These are phyloP conservation scores for Hortaea werneckii DNA, from an alignment of 2,329 filamentous ascomycete species.

Conservation along the genomic window DNA sequence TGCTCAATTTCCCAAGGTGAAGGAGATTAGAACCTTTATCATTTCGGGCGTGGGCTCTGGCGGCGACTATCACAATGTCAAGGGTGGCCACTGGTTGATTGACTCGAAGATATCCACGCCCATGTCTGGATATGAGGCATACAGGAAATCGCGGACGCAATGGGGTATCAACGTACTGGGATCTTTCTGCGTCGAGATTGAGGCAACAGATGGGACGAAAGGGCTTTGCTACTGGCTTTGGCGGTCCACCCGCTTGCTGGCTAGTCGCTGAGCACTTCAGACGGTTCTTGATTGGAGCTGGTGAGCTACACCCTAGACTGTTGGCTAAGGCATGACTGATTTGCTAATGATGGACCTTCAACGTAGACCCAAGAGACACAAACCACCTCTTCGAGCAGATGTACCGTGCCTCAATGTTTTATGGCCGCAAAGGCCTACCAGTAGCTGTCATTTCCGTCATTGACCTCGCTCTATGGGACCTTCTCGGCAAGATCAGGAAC, in stretches of 20 bases:
- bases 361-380: slow-evolving; percentile 73
- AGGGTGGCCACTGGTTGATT: slow-evolving; percentile 65
- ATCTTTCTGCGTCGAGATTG: slow-evolving; percentile 83
- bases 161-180: slow-evolving; percentile 95
- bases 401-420: slow-evolving; percentile 95
- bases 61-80: slow-evolving; percentile 88
- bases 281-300: slow-evolving; percentile 75
- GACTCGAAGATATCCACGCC: slow-evolving; percentile 88
- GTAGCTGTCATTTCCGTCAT: slow-evolving; percentile 90
- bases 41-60: slow-evolving; percentile 55
- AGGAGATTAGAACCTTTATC: slow-evolving; percentile 62
- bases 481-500: slow-evolving; percentile 79
- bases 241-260: slow-evolving; percentile 89
- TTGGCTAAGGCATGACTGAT: background rate
- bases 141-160: slow-evolving; percentile 75
- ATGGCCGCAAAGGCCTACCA: slow-evolving; percentile 83
- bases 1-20: slow-evolving; percentile 63
- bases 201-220: slow-evolving; percentile 81
- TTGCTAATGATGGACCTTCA: background rate
- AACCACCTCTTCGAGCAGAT: slow-evolving; percentile 93
- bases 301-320: slow-evolving; percentile 24
- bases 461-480: slow-evolving; percentile 85
- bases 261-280: slow-evolving; percentile 88
- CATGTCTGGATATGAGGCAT: slow-evolving; percentile 81
- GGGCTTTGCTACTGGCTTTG: slow-evolving; percentile 88